Evolutionary conservation across 352 stramenopile species (phyloP).

Genomic region (Plasmopara muralis): DNA sequence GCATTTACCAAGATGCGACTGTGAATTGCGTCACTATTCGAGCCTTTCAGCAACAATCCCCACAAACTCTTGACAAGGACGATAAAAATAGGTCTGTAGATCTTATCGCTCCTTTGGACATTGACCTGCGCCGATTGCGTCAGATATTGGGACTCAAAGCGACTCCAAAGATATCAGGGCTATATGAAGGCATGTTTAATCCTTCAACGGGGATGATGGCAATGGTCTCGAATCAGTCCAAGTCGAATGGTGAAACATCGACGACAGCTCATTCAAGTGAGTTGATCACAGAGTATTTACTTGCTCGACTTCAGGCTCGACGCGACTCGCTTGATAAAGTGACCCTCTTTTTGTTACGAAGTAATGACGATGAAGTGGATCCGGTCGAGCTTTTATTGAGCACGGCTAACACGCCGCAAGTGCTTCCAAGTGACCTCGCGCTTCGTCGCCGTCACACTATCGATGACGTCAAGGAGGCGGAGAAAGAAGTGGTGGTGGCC

Average conservation of each 20-base stretch:
- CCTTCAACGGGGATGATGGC: constrained; percentile 7
- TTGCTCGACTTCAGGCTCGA: constrained; percentile 59
- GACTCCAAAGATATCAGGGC: constrained; percentile 8
- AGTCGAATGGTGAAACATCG: constrained; percentile 2
- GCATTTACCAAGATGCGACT: constrained; percentile 70
- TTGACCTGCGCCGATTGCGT: constrained; percentile 51
- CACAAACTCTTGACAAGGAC: constrained; percentile 9
- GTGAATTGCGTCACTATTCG: constrained; percentile 65
- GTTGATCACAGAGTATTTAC: constrained; percentile 57
- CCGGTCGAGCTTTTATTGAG: constrained; percentile 36
- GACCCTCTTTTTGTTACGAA: constrained; percentile 55
- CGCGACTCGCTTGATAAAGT: constrained; percentile 38
- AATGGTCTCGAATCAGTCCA: constrained; percentile 1
- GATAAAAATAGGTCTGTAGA: constrained; percentile 12
- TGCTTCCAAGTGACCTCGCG: constrained; percentile 41
- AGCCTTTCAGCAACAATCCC: constrained; percentile 44
- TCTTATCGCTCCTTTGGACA: constrained; percentile 39
- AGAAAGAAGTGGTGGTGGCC: constrained; percentile 64
- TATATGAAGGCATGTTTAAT: constrained; percentile 14
- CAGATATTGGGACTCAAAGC: constrained; percentile 29
- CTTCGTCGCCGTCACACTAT: constrained; percentile 72
- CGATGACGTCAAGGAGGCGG: constrained; percentile 68
- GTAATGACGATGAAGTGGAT: constrained; percentile 60
- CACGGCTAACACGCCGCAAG: constrained; percentile 6
- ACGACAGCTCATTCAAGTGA: constrained; percentile 30